These are phyloP conservation scores for Fusarium setosum DNA, from an alignment of 2,329 filamentous ascomycete genomes.

Conservation along the genomic window DNA sequence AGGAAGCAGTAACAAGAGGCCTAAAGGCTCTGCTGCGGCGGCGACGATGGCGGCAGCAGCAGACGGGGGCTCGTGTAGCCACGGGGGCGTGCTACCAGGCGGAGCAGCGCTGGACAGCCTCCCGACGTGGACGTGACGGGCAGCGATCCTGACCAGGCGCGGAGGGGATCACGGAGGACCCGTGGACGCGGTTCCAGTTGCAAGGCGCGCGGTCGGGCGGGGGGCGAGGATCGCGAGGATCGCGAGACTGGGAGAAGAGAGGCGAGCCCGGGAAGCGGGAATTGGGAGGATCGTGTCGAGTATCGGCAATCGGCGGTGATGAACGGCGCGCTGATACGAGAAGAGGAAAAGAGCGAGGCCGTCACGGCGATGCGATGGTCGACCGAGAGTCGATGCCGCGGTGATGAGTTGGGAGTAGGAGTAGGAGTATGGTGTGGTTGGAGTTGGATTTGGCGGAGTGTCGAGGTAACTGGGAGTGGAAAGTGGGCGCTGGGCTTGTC, in stretches of 20 bases:
- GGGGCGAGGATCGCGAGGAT: conserved; percentile 38
- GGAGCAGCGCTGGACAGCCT: conserved; percentile 47
- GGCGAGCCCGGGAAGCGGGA: conserved; percentile 30
- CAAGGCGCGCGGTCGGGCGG: conserved; percentile 37
- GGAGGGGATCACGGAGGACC: conserved; percentile 24
- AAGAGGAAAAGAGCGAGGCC: conserved; percentile 17
- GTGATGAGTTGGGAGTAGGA: conserved; percentile 36
- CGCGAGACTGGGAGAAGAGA: conserved; percentile 39
- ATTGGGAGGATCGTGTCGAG: conserved; percentile 36
- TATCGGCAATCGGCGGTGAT: conserved; percentile 31
- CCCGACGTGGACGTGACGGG: conserved; percentile 48
- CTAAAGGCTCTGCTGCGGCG: conserved; percentile 40
- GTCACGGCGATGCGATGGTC: conserved; percentile 34
- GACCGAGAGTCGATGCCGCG: conserved; percentile 36
- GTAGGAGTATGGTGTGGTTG: conserved; percentile 39
- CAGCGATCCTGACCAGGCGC: conserved; percentile 42
- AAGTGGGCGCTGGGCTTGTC: conserved; percentile 39
- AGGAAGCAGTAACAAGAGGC: conserved; percentile 25
- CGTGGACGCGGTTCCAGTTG: conserved; percentile 43
- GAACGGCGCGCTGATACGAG: conserved; percentile 19
- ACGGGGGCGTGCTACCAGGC: conserved; percentile 49
- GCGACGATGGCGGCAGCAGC: conserved; percentile 27
- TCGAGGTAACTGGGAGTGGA: conserved; percentile 41
- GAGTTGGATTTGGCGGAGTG: conserved; percentile 40
- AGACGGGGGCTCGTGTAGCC: conserved; percentile 45